Base-by-base conservation (phyloP, 495 filamentous ascomycete genomes). In the Daldinia decipiens region DNA sequence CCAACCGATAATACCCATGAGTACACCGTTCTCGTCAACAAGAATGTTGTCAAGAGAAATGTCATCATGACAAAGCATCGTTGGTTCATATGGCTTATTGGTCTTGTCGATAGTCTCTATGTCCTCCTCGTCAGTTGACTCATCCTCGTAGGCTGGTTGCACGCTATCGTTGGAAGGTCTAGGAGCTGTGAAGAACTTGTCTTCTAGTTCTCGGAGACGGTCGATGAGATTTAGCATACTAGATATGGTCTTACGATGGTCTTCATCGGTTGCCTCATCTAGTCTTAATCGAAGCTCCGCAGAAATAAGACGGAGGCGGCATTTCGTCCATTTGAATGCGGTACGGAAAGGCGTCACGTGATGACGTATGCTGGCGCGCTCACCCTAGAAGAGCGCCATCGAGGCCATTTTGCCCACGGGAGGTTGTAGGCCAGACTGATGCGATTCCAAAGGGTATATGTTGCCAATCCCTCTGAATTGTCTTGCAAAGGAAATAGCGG, bases 1-100 rank as follows among this genome's bases (percentile, higher is more conserved):
- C 87, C 86, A 89, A 67, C 83, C 84, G 31, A 87, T 60, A 3
- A 88, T 45, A n/a, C 78, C 86, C 6, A 80, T 80, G 11, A 88
- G 69, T 3, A 75, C 24, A 4, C 79, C 80, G 1, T 78, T 63
- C 11, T 82, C 68, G 54, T 85, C 74, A 2, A 88, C 79, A 32
- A 88, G 71, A 34, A 89, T 81, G 72, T 88, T 88, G n/a, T 76
- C 72, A 6, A 78, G 59, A 0, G 78, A 83, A 7, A 88, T 74
- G 54, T 87, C 77, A 39, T 83, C 73, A 36, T 88, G 83, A 62
- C 74, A 79, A 11, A 88, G 78, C 55, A 83, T 73, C 0, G 79
- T 82, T 7, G 62, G 74, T 59, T 82, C 79, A 21, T 67, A 29
- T 1, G 57, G 72, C 39, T 68, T 62, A 13, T 74, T 61, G 24